Percentiles rank a stretch among this genome's conserved stretches.
Evolutionary conservation across 164 flowering plant genomes (phyloP).

Genomic region (Vitis riparia): DNA sequence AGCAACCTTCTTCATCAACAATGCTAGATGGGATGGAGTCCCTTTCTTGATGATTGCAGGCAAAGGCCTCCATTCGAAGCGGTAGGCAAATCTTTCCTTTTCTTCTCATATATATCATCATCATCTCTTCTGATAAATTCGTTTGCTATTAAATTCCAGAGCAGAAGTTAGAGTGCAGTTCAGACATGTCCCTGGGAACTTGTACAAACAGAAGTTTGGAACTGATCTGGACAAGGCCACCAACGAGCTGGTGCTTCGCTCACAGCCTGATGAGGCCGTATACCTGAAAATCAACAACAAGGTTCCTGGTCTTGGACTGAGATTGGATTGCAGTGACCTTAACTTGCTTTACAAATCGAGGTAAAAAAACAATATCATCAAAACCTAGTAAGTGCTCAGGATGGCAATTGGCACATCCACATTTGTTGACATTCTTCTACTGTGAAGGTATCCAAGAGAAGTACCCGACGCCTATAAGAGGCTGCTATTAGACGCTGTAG

Average conservation of each 20-base stretch:
- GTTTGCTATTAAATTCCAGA: slow-evolving; percentile 30
- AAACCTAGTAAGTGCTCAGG: too few relatives aligned
- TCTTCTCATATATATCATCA: background rate
- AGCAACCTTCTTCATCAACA: slow-evolving; percentile 61
- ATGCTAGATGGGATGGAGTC: slow-evolving; percentile 82
- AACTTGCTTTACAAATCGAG: slow-evolving; percentile 60
- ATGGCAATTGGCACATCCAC: too few relatives aligned
- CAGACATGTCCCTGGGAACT: slow-evolving; percentile 71
- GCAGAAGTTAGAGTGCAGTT: slow-evolving; percentile 76
- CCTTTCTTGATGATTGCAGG: slow-evolving; percentile 80
- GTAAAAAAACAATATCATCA: slow-evolving; percentile 21
- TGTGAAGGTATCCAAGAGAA: slow-evolving; percentile 50
- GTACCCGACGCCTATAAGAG: slow-evolving; percentile 68
- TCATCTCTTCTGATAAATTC: background rate
- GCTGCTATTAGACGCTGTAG: slow-evolving; percentile 63
- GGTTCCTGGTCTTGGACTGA: slow-evolving; percentile 73
- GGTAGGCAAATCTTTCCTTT: slow-evolving; percentile 20
- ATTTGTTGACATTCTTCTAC: background rate
- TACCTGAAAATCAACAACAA: slow-evolving; percentile 67
- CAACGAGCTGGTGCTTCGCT: slow-evolving; percentile 69
- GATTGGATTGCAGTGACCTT: slow-evolving; percentile 58
- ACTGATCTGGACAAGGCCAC: slow-evolving; percentile 53
- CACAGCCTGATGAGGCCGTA: slow-evolving; percentile 69
- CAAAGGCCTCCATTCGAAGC: slow-evolving; percentile 47
- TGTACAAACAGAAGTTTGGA: slow-evolving; percentile 48